phyloP scores from a whole-genome alignment of 148 eudicot species.

The Nepenthes mirabilis region DNA sequence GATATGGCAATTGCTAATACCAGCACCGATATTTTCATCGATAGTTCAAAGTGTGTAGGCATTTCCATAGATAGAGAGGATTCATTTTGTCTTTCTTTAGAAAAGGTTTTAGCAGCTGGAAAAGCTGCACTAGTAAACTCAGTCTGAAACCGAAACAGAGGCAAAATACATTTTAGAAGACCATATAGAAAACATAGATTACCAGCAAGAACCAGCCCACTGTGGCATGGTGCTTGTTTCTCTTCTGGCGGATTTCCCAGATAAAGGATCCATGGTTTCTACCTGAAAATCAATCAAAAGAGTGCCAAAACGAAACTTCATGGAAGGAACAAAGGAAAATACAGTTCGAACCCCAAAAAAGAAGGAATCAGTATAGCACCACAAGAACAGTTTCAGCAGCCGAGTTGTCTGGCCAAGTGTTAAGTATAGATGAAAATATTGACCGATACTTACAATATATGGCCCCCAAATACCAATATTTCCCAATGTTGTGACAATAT shows the following conservation, averaged over 20 bases:
- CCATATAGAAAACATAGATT: constrained; percentile 7
- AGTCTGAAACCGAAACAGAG: neutral
- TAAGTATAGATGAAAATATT: too few relatives aligned
- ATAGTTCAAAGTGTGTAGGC: too few relatives aligned
- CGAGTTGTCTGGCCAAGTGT: neutral
- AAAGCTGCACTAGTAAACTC: neutral
- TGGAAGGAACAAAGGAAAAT: neutral
- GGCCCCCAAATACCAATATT: too few relatives aligned
- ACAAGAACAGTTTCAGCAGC: neutral
- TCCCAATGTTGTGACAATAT: too few relatives aligned
- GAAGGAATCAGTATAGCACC: neutral
- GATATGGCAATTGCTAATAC: too few relatives aligned
- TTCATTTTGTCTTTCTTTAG: too few relatives aligned
- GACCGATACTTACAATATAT: too few relatives aligned
- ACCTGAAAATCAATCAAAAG: constrained; percentile 35
- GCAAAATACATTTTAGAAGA: neutral
- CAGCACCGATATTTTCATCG: too few relatives aligned
- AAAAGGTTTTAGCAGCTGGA: neutral
- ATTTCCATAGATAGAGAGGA: too few relatives aligned
- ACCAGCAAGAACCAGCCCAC: constrained; percentile 99
- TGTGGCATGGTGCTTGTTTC: constrained; percentile 99
- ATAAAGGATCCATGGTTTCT: constrained; percentile 50
- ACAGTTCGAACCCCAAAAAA: too few relatives aligned
- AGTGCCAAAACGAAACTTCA: neutral
- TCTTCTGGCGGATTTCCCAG: constrained; percentile 68